phyloP scores from a whole-genome alignment of 1,139 yeast species.

The Suhomyces panamericanus region DNA sequence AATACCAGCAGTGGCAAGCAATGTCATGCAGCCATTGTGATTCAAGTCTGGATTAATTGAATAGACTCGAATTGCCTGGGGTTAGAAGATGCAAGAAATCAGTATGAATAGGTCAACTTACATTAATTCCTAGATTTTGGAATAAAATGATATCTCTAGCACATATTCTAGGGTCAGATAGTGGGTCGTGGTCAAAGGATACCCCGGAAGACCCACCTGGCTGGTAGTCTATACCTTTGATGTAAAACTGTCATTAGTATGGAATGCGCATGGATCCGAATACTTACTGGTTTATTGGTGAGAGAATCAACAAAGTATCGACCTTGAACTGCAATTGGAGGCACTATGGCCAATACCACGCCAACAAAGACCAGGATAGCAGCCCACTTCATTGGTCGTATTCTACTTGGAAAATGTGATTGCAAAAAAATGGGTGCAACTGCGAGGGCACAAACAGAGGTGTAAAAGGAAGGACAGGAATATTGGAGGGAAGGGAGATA shows the following conservation, averaged over 20 bases:
- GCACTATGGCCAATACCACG: conserved; percentile 25
- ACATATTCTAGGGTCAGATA: conserved; percentile 68
- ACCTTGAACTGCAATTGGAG: conserved; percentile 64
- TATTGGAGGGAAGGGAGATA: too few species aligned
- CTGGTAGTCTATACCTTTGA: conserved; percentile 82
- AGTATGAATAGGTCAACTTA: conserved; percentile 25
- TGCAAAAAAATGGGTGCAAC: conserved; percentile 1
- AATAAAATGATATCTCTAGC: conserved; percentile 73
- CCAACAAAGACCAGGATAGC: background rate
- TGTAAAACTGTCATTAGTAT: conserved; percentile 54
- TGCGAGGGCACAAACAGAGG: background rate
- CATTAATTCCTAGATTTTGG: conserved; percentile 76
- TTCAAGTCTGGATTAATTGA: conserved; percentile 79
- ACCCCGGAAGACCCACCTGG: conserved; percentile 84
- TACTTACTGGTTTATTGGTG: conserved; percentile 71
- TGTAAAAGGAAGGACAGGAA: too few species aligned
- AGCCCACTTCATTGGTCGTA: background rate
- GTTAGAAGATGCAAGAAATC: conserved; percentile 20
- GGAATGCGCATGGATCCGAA: too few species aligned
- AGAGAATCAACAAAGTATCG: conserved; percentile 73
- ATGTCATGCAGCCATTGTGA: conserved; percentile 89
- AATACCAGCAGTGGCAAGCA: conserved; percentile 89
- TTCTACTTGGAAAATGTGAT: background rate
- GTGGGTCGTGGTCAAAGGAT: conserved; percentile 58
- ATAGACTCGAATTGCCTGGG: conserved; percentile 75